Evolutionary conservation across 768 basidiomycete genomes (phyloP).

Genomic region (Trametes maxima): DNA sequence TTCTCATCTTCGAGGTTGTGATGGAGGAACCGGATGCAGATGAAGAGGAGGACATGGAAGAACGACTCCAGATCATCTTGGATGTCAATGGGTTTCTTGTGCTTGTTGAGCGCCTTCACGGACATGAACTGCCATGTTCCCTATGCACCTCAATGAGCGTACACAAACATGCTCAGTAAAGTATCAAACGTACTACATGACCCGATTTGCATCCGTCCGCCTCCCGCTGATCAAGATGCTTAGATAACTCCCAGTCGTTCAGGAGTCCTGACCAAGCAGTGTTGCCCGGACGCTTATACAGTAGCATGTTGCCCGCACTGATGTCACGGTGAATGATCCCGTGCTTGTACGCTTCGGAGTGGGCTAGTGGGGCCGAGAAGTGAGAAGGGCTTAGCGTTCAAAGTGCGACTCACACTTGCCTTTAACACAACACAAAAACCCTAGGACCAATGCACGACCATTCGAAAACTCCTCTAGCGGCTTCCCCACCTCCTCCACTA

Average conservation of each 20-base stretch:
- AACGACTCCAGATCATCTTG: slow-evolving; percentile 16
- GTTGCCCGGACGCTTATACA: not conserved
- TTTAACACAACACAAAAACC: not conserved
- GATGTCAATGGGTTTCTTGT: not conserved
- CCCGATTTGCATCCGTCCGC: not conserved
- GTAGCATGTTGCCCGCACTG: slow-evolving; percentile 12
- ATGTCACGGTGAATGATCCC: slow-evolving; percentile 15
- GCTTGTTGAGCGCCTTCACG: not conserved
- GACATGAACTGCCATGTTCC: slow-evolving; percentile 18
- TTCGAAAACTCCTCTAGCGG: slow-evolving; percentile 1
- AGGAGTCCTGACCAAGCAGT: slow-evolving; percentile 2
- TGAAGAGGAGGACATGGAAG: slow-evolving; percentile 7
- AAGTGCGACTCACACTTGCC: not conserved
- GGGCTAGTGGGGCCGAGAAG: not conserved
- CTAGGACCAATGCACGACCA: not conserved
- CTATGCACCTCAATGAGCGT: not conserved
- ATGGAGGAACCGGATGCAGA: slow-evolving; percentile 17
- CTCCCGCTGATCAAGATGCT: not conserved
- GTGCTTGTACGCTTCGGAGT: not conserved
- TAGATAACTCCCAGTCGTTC: slow-evolving; percentile 19
- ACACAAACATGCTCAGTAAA: not conserved
- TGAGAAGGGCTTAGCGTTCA: not conserved
- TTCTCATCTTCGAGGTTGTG: slow-evolving; percentile 14
- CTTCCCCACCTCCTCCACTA: slow-evolving; percentile 13
- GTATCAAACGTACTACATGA: not conserved